phyloP scores from a whole-genome alignment of 306 rosid genomes.

The Abrus precatorius region DNA sequence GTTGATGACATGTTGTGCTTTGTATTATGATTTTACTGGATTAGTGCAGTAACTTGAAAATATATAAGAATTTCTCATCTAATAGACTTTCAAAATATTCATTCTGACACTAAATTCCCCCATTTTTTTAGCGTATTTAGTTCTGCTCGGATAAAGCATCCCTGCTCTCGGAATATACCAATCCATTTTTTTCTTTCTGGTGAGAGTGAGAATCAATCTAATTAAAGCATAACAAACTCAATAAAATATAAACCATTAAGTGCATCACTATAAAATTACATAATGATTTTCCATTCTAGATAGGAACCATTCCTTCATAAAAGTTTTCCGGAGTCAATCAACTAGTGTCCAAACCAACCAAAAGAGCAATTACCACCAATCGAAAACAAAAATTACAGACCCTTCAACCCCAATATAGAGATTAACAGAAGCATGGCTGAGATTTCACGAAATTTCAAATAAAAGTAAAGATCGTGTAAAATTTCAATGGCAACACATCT shows the following conservation, averaged over 20 bases:
- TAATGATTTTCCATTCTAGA: neutral
- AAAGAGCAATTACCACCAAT: neutral
- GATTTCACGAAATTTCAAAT: too few relatives aligned
- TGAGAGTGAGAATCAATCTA: neutral
- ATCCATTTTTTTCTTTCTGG: neutral
- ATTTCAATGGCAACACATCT: too few relatives aligned
- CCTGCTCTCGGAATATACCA: neutral
- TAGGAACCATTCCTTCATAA: neutral
- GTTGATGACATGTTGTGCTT: neutral
- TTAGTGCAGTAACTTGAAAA: neutral
- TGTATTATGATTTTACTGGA: neutral
- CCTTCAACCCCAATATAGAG: too few relatives aligned
- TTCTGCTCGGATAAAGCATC: neutral
- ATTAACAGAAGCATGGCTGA: too few relatives aligned
- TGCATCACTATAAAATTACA: neutral
- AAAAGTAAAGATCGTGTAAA: too few relatives aligned
- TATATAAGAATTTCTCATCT: neutral
- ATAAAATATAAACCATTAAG: neutral
- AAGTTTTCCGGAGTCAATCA: neutral
- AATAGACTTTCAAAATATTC: neutral
- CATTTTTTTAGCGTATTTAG: neutral
- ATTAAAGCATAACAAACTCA: constrained; percentile 18
- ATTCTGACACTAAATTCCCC: neutral
- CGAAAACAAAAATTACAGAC: too few relatives aligned
- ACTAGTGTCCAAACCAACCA: neutral